phyloP scores from a whole-genome alignment of 108 stramenopile genomes.

The Cylindrotheca closterium region DNA sequence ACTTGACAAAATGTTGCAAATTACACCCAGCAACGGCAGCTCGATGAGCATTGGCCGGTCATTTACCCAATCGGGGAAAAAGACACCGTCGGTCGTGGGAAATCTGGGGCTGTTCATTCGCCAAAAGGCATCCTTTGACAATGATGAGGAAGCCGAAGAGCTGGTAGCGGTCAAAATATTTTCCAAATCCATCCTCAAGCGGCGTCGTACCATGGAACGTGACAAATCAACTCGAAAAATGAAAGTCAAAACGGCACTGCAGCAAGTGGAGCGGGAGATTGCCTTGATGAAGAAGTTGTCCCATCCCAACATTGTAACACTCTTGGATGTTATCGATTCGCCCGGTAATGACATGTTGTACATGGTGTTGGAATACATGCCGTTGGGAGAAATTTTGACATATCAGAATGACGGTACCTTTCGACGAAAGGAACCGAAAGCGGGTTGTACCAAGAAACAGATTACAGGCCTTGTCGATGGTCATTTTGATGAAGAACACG shows the following conservation, averaged over 20 bases:
- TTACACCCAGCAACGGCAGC: neutral
- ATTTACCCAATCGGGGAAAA: neutral
- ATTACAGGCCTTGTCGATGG: constrained; percentile 50
- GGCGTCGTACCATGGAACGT: constrained; percentile 67
- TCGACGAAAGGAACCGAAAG: constrained; percentile 35
- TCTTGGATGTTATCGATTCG: constrained; percentile 86
- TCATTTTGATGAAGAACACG: constrained; percentile 75
- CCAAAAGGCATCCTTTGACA: constrained; percentile 4
- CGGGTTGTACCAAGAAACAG: constrained; percentile 18
- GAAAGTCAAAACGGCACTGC: constrained; percentile 67
- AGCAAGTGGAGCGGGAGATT: constrained; percentile 86
- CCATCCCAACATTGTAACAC: constrained; percentile 81
- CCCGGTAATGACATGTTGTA: constrained; percentile 76
- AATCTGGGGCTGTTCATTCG: constrained; percentile 13
- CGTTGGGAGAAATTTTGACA: constrained; percentile 86
- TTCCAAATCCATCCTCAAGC: constrained; percentile 74
- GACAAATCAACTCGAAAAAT: constrained; percentile 40
- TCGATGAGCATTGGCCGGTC: neutral
- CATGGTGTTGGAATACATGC: constrained; percentile 90
- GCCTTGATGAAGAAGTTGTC: constrained; percentile 86
- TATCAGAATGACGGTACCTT: constrained; percentile 67
- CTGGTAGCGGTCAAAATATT: constrained; percentile 86
- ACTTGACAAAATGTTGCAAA: neutral
- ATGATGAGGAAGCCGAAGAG: constrained; percentile 42
- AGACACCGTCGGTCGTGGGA: constrained; percentile 7